A percentile compares a stretch with the other conserved stretches of the same genome.
These are phyloP conservation scores for Mycothermus thermophilus DNA, from an alignment of 495 filamentous ascomycete species.

Conservation along the genomic window DNA sequence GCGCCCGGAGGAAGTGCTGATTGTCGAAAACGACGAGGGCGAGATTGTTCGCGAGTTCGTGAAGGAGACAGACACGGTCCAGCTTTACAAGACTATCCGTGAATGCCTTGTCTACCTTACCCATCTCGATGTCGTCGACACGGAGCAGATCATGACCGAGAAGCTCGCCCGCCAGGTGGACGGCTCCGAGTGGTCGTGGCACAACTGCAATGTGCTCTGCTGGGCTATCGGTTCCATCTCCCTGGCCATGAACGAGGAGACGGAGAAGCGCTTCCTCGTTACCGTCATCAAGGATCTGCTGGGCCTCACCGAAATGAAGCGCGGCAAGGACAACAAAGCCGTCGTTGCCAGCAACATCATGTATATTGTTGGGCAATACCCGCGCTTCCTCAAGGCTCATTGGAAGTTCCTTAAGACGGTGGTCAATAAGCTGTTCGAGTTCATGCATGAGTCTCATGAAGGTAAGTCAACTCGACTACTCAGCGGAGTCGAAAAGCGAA, in stretches of 20 bases:
- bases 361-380: conserved; percentile 99
- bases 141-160: conserved; percentile 97
- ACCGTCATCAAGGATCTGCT: conserved; percentile 98
- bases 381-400: conserved; percentile 93
- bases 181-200: conserved; percentile 94
- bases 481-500: not conserved
- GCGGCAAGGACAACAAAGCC: conserved; percentile 97
- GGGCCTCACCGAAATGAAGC: conserved; percentile 97
- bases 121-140: conserved; percentile 93
- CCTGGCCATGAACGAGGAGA: conserved; percentile 97
- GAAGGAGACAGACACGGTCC: conserved; percentile 97
- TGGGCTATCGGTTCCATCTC: conserved; percentile 99
- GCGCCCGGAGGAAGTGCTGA: conserved; percentile 90
- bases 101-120: conserved; percentile 97
- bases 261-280: conserved; percentile 93
- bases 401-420: conserved; percentile 99
- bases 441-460: conserved; percentile 99
- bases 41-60: conserved; percentile 98
- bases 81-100: conserved; percentile 96
- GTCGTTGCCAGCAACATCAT: conserved; percentile 99
- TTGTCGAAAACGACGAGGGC: conserved; percentile 98
- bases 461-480: conserved; percentile 43
- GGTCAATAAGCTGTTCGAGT: conserved; percentile 98
- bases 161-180: conserved; percentile 92
- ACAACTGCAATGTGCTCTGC: conserved; percentile 97